A percentile compares a stretch with the other conserved stretches of the same genome.
These are phyloP conservation scores for Vigna nakashimae DNA, from an alignment of 306 rosid species.

Conservation along the genomic window DNA sequence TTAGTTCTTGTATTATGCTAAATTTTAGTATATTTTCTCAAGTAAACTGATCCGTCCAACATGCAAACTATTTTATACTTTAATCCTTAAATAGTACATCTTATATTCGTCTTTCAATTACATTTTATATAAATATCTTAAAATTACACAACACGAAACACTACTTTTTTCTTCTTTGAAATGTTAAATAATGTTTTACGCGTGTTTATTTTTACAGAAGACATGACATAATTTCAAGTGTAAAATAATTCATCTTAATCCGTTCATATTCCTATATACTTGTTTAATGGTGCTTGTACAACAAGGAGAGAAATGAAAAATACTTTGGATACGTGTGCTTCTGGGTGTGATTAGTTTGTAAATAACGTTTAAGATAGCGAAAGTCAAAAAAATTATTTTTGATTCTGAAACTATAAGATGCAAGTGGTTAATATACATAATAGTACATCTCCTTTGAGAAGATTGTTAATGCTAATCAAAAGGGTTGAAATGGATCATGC, in stretches of 20 bases:
- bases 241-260: not conserved
- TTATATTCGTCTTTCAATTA: not conserved
- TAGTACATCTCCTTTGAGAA: slow-evolving; percentile 40
- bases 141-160: not conserved
- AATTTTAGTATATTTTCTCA: not conserved
- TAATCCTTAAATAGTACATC: not conserved
- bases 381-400: slow-evolving; percentile 16
- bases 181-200: not conserved
- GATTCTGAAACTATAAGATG: slow-evolving; percentile 10
- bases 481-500: slow-evolving; percentile 33
- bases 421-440: slow-evolving; percentile 40
- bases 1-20: not conserved
- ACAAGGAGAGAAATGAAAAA: not conserved
- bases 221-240: not conserved
- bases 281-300: not conserved
- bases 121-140: not conserved
- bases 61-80: not conserved
- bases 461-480: slow-evolving; percentile 23
- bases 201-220: not conserved
- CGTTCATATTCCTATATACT: not conserved
- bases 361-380: not conserved
- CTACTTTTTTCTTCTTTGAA: not conserved
- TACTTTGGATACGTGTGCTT: not conserved
- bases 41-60: not conserved
- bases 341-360: not conserved